phyloP scores from a whole-genome alignment of 805 yeast genomes.

The Kazachstania kunashirensis region DNA sequence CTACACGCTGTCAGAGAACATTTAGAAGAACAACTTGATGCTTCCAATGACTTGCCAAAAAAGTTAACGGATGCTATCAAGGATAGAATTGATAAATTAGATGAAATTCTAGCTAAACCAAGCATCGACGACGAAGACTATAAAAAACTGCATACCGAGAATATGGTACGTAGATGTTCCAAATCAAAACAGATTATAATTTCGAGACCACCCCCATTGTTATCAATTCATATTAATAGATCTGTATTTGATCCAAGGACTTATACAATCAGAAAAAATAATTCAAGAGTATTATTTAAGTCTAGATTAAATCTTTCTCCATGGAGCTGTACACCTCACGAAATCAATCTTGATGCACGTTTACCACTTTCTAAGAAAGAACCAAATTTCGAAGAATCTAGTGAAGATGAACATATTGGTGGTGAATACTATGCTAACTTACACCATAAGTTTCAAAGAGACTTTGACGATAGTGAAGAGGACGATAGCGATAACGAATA shows the following conservation, averaged over 20 bases:
- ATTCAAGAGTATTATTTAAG: constrained; percentile 75
- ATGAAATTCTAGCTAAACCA: constrained; percentile 48
- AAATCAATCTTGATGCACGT: constrained; percentile 73
- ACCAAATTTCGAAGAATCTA: constrained; percentile 28
- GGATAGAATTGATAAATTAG: constrained; percentile 40
- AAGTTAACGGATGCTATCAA: constrained; percentile 31
- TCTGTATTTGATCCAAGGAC: constrained; percentile 86
- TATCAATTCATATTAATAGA: constrained; percentile 82
- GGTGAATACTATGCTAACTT: constrained; percentile 25
- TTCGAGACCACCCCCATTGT: constrained; percentile 71
- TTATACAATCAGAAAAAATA: constrained; percentile 73
- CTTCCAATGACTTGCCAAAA: constrained; percentile 23
- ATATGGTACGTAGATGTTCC: constrained; percentile 61
- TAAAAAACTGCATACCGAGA: constrained; percentile 61
- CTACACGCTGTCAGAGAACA: constrained; percentile 50
- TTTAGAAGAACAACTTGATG: constrained; percentile 32
- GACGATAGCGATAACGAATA: constrained; percentile 15
- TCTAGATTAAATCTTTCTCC: constrained; percentile 53
- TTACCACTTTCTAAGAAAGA: constrained; percentile 56
- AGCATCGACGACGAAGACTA: constrained; percentile 75
- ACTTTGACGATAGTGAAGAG: constrained; percentile 29
- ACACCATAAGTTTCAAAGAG: constrained; percentile 26
- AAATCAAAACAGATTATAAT: constrained; percentile 78
- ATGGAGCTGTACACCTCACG: constrained; percentile 59
- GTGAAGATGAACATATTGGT: constrained; percentile 27